These are phyloP conservation scores for Danielozyma ontarioensis DNA, from an alignment of 805 yeast genomes.

Conservation along the genomic window DNA sequence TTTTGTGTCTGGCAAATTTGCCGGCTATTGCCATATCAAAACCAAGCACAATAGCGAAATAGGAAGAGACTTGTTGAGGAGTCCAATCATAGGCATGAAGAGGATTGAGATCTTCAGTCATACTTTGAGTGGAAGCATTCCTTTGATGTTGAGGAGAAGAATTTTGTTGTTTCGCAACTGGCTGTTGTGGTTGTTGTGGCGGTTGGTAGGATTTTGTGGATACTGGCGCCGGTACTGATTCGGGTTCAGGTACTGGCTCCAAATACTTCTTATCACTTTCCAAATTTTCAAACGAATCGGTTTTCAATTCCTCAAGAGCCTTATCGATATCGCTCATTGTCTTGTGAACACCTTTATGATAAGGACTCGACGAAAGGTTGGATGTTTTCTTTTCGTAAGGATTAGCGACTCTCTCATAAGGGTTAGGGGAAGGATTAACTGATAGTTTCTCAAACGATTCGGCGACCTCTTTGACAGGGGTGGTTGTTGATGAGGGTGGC, in stretches of 20 bases:
- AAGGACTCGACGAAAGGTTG: conserved; percentile 11
- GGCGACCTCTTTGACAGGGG: conserved; percentile 1
- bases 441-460: neutral
- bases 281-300: conserved; percentile 11
- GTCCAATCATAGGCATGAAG: conserved; percentile 62
- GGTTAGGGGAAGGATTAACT: conserved; percentile 1
- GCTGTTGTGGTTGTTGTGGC: neutral
- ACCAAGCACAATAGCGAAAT: conserved; percentile 63
- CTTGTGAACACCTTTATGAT: conserved; percentile 34
- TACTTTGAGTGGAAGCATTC: conserved; percentile 6
- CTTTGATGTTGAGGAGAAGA: conserved; percentile 3
- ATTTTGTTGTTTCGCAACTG: neutral
- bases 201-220: conserved; percentile 4
- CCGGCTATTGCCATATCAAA: conserved; percentile 73
- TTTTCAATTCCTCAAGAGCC: conserved; percentile 60
- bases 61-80: conserved; percentile 78
- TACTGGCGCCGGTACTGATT: no score
- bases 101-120: conserved; percentile 37
- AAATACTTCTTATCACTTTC: neutral
- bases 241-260: neutral
- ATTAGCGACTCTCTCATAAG: no score
- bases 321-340: conserved; percentile 70
- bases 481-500: conserved; percentile 4
- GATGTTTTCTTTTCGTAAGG: no score
- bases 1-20: conserved; percentile 80